Evolutionary conservation across 1,139 yeast genomes (phyloP).

Genomic region (Suhomyces coccinellae): DNA sequence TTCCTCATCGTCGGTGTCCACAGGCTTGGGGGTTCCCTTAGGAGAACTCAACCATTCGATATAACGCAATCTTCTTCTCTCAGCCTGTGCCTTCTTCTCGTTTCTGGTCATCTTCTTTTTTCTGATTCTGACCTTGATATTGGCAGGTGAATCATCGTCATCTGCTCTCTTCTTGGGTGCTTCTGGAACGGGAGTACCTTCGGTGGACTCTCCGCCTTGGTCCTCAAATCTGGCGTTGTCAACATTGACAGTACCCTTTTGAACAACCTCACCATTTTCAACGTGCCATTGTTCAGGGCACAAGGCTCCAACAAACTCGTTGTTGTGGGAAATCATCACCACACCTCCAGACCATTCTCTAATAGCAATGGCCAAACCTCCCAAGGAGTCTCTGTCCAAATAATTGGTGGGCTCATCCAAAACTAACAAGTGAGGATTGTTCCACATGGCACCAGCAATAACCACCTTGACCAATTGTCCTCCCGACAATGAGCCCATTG

Average conservation of each 20-base stretch:
- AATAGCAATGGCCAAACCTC: constrained; percentile 95
- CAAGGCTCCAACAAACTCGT: constrained; percentile 93
- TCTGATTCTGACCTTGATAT: constrained; percentile 86
- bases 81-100: constrained; percentile 87
- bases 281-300: constrained; percentile 99
- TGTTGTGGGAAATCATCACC: constrained; percentile 96
- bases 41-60: constrained; percentile 94
- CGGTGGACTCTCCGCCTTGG: constrained; percentile 45
- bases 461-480: constrained; percentile 98
- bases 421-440: constrained; percentile 96
- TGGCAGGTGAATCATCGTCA: constrained; percentile 91
- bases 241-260: constrained; percentile 75
- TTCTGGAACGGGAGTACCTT: constrained; percentile 45
- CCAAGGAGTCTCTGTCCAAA: constrained; percentile 95
- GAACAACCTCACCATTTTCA: constrained; percentile 85
- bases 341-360: constrained; percentile 99
- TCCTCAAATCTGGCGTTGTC: constrained; percentile 83
- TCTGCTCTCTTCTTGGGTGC: constrained; percentile 49
- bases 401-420: constrained; percentile 98
- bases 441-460: constrained; percentile 99
- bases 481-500: constrained; percentile 94
- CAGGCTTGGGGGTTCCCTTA: constrained; percentile 95
- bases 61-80: constrained; percentile 91
- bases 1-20: constrained; percentile 90
- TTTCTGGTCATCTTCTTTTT: constrained; percentile 98